Percentiles rank a stretch among this genome's conserved stretches.
These are phyloP conservation scores for Myxozyma nipponensis DNA, from an alignment of 805 yeast species.

Conservation along the genomic window DNA sequence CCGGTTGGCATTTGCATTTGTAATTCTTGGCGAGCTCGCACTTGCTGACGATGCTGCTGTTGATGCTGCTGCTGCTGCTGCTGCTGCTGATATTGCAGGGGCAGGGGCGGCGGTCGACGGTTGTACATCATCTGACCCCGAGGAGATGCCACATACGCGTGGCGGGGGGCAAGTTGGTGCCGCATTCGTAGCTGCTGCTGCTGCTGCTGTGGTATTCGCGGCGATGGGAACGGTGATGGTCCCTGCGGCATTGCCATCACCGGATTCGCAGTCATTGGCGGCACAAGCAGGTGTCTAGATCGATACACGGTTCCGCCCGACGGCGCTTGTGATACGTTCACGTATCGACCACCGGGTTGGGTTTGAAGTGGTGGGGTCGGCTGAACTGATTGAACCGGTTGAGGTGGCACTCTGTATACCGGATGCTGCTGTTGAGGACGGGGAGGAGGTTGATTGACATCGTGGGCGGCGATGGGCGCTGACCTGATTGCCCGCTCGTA, in stretches of 20 bases:
- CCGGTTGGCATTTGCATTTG: too few species aligned
- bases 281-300: neutral
- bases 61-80: neutral
- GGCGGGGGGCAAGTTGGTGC: too few species aligned
- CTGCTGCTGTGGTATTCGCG: neutral
- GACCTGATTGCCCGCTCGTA: constrained; percentile 25
- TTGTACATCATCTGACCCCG: too few species aligned
- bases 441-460: too few species aligned
- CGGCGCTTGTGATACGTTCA: too few species aligned
- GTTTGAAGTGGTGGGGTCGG: too few species aligned
- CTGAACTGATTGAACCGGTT: neutral
- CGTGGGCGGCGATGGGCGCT: constrained; percentile 16
- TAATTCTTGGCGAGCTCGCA: too few species aligned
- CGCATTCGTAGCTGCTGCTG: neutral
- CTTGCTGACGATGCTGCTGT: neutral
- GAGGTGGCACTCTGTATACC: neutral
- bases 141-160: neutral
- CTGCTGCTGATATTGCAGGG: neutral
- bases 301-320: too few species aligned
- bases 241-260: neutral
- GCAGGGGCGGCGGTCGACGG: neutral
- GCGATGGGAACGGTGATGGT: neutral
- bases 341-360: too few species aligned
- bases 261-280: neutral
- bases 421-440: neutral